These are phyloP conservation scores for Fusarium sp. DNA, from an alignment of 2,329 filamentous ascomycete genomes.

Conservation along the genomic window DNA sequence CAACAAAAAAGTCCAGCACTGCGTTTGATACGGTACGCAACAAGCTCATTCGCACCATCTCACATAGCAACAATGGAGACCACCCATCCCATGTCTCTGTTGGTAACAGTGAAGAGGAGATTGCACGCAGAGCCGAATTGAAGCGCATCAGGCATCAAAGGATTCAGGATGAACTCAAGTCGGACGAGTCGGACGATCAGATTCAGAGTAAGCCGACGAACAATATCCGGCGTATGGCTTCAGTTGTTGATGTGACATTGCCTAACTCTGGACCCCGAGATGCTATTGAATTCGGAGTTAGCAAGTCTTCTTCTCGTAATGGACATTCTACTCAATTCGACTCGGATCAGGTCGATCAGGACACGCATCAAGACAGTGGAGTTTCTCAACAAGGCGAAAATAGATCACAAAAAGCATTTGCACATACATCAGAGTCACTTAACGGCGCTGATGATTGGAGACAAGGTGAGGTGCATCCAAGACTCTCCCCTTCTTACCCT, in stretches of 20 bases:
- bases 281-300: slow-evolving; percentile 55
- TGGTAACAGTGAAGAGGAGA: slow-evolving; percentile 60
- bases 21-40: slow-evolving; percentile 56
- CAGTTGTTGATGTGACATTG: slow-evolving; percentile 41
- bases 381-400: background rate
- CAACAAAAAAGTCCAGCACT: slow-evolving; percentile 46
- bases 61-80: slow-evolving; percentile 52
- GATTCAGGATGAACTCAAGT: slow-evolving; percentile 65
- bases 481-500: background rate
- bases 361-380: background rate
- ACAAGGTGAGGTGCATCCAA: background rate
- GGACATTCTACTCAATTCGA: background rate
- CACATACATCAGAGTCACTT: too few species aligned
- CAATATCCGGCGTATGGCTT: slow-evolving; percentile 37
- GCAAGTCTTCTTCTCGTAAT: slow-evolving; percentile 2
- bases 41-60: slow-evolving; percentile 56
- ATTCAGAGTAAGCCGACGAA: slow-evolving; percentile 40
- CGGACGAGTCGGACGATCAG: slow-evolving; percentile 52
- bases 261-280: slow-evolving; percentile 56
- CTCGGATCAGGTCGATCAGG: slow-evolving; percentile 3
- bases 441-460: background rate
- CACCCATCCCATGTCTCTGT: slow-evolving; percentile 52
- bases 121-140: slow-evolving; percentile 64
- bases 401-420: background rate
- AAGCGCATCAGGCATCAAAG: slow-evolving; percentile 62